Evolutionary conservation across 768 basidiomycete genomes (phyloP).

Genomic region (Boletus fagicola): DNA sequence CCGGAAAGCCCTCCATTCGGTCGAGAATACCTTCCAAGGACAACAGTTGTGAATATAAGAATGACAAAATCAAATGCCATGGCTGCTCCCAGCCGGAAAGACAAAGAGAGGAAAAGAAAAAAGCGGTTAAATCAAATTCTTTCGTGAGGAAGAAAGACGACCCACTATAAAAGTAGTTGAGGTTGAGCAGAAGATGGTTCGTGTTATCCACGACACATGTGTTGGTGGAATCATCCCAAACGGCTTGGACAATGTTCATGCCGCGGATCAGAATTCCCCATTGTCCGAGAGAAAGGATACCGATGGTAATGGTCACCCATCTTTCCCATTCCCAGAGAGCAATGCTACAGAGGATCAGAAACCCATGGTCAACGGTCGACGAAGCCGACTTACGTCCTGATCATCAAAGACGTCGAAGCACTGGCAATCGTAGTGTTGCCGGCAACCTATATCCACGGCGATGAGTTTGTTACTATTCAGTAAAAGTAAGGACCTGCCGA

Average conservation of each 20-base stretch:
- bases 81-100: slow-evolving; percentile 36
- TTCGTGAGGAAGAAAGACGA: slow-evolving; percentile 6
- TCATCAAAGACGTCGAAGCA: slow-evolving; percentile 57
- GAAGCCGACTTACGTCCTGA: slow-evolving; percentile 50
- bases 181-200: slow-evolving; percentile 55
- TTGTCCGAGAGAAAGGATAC: slow-evolving; percentile 56
- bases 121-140: neutral
- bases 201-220: slow-evolving; percentile 53
- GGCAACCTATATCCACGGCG: slow-evolving; percentile 17
- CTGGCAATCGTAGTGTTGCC: slow-evolving; percentile 29
- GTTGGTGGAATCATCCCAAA: slow-evolving; percentile 43
- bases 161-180: slow-evolving; percentile 71
- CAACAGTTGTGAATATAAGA: slow-evolving; percentile 52
- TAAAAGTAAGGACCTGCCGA: slow-evolving; percentile 41
- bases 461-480: neutral
- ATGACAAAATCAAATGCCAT: slow-evolving; percentile 70
- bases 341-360: slow-evolving; percentile 43
- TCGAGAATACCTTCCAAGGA: slow-evolving; percentile 43
- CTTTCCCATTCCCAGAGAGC: slow-evolving; percentile 67
- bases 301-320: slow-evolving; percentile 49
- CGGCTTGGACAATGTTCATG: slow-evolving; percentile 61
- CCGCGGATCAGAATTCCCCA: slow-evolving; percentile 68
- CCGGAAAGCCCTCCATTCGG: slow-evolving; percentile 61
- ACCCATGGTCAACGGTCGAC: slow-evolving; percentile 14
- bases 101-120: neutral